phyloP scores from a whole-genome alignment of 2,329 filamentous ascomycete species.

The Pyrenophora graminea region DNA sequence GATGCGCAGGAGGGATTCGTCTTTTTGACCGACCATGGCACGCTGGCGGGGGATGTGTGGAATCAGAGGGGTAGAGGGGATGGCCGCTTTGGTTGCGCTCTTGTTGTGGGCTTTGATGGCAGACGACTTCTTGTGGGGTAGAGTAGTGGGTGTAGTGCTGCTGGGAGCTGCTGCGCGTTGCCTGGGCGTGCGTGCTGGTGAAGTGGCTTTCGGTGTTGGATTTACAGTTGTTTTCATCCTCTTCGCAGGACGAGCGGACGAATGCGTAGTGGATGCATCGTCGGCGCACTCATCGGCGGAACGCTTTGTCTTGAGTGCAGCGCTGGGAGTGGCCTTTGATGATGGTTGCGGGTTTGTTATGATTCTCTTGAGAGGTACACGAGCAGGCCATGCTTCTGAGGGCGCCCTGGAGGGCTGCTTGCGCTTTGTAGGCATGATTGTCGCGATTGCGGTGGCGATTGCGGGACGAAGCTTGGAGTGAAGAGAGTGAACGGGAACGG shows the following conservation, averaged over 20 bases:
- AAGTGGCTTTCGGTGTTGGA: too few species aligned
- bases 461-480: too few species aligned
- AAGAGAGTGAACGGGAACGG: too few species aligned
- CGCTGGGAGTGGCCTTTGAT: not conserved
- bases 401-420: not conserved
- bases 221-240: too few species aligned
- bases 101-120: not conserved
- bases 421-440: conserved; percentile 1
- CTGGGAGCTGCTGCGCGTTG: too few species aligned
- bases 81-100: not conserved
- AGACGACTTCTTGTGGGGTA: too few species aligned
- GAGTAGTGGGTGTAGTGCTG: too few species aligned
- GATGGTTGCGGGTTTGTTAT: not conserved
- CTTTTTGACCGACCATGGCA: conserved; percentile 11
- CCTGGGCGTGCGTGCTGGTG: too few species aligned
- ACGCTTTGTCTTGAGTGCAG: not conserved
- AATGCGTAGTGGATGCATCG: not conserved
- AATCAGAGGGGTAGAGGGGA: conserved; percentile 14
- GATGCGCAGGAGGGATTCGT: conserved; percentile 19
- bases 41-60: conserved; percentile 15
- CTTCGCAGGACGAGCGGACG: not conserved
- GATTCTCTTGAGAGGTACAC: not conserved
- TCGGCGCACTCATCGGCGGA: not conserved
- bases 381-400: too few species aligned
- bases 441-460: not conserved